Evolutionary conservation across 352 stramenopile genomes (phyloP), one percentile per base, ranked within the genome.

Genomic region (Globisporangium barbulae): DNA sequence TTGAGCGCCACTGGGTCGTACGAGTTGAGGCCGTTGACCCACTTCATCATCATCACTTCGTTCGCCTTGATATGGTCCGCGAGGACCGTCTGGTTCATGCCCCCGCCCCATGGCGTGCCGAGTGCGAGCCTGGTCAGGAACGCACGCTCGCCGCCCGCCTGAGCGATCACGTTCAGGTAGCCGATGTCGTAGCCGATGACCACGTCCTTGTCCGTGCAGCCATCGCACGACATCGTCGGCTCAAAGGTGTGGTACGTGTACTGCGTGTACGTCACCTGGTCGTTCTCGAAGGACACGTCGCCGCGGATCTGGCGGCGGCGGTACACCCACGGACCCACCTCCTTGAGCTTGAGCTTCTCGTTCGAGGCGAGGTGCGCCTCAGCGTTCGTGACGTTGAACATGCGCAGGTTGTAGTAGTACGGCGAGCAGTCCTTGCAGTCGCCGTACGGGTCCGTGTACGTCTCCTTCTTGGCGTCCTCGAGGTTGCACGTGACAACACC

Each of bases 371-470:
- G 61, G 53, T 86, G 81, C 6, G 61, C 74, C 70, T 76, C 69
- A 5, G 65, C 73, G 48, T 68, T 63, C 10, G 61, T 70, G 31
- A 67, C 61, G 62, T 81, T 81, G 50, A 71, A 86, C 48, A 72
- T 42, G 7, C 65, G 72, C 7, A 81, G 49, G 60, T 83, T 67
- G 61, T 75, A 83, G 69, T 85, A 85, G 74, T 80, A 83, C 37
- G 75, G 78, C 53, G 68, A 72, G 62, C 78, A 85, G 69, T 81
- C 77, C 6, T 85, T 64, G 59, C 78, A 87, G 68, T 87, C 75
- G 25, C 75, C 74, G 70, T 86, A 86, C 41, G 68, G 55, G 66
- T 88, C 79, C 21, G 71, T 19, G 64, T 74, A 89, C 33, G 53
- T 60, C 25, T 81, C 67, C 5, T 83, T 73, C 50, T 63, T 44